A percentile compares a stretch with the other conserved stretches of the same genome.
phyloP scores from a whole-genome alignment of 768 basidiomycete genomes.

The Aureoboletus auriporus region DNA sequence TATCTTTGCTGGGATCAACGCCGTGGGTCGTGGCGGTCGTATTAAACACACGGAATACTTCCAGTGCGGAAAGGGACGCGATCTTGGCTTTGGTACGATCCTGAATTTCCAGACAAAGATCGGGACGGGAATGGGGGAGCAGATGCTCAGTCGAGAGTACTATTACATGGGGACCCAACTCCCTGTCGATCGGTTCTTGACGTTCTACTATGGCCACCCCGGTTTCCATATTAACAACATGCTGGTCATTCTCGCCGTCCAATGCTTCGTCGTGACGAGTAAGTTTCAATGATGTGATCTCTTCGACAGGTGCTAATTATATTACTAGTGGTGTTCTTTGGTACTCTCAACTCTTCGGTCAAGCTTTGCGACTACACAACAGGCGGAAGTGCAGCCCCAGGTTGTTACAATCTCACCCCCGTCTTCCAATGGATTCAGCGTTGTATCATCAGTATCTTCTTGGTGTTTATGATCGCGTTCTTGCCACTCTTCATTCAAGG shows the following conservation, averaged over 20 bases:
- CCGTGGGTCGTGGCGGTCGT: conserved; percentile 91
- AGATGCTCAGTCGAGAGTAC: conserved; percentile 98
- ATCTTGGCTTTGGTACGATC: conserved; percentile 98
- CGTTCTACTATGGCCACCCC: conserved; percentile 99
- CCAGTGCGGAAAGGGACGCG: conserved; percentile 98
- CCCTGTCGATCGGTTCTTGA: conserved; percentile 96
- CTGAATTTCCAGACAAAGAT: conserved; percentile 99
- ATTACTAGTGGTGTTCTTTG: conserved; percentile 83
- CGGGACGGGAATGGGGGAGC: conserved; percentile 99
- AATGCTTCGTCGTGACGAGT: conserved; percentile 92
- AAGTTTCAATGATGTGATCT: conserved; percentile 31
- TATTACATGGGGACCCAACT: conserved; percentile 98
- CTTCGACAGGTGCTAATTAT: conserved; percentile 12
- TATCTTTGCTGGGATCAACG: conserved; percentile 99
- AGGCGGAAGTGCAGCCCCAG: conserved; percentile 69
- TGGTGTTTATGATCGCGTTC: conserved; percentile 98
- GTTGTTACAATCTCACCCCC: conserved; percentile 92
- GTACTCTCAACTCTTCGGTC: conserved; percentile 82
- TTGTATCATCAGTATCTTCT: conserved; percentile 96
- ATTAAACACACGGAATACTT: conserved; percentile 99
- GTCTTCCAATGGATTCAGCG: conserved; percentile 95
- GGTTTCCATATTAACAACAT: conserved; percentile 99
- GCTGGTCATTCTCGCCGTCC: conserved; percentile 94
- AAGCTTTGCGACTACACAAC: conserved; percentile 75
- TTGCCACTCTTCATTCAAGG: conserved; percentile 94